Evolutionary conservation across 2,329 filamentous ascomycete genomes (phyloP).

Genomic region (Bipolaris victoriae): DNA sequence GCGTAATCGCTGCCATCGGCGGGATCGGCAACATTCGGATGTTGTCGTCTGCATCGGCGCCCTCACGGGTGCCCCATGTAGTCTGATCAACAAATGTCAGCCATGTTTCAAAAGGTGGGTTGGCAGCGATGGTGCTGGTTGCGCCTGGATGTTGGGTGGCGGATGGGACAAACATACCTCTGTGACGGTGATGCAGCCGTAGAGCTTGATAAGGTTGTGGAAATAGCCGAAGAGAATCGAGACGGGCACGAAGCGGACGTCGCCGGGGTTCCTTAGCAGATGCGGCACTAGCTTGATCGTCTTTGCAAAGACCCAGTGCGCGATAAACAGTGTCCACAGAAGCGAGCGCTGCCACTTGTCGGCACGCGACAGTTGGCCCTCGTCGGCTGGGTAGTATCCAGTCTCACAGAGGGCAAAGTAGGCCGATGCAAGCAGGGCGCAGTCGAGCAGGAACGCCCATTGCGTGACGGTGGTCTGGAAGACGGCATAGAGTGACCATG

Average conservation of each 20-base stretch:
- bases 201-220: constrained; percentile 90
- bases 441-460: constrained; percentile 80
- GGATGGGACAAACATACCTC: constrained; percentile 39
- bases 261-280: constrained; percentile 81
- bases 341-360: constrained; percentile 33
- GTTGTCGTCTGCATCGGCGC: constrained; percentile 76
- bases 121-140: constrained; percentile 27
- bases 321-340: constrained; percentile 43
- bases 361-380: constrained; percentile 21
- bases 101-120: constrained; percentile 6
- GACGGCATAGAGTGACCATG: constrained; percentile 91
- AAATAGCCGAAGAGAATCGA: constrained; percentile 92
- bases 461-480: constrained; percentile 93
- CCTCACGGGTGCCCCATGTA: constrained; percentile 92
- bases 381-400: constrained; percentile 36
- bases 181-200: constrained; percentile 75
- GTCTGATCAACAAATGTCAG: constrained; percentile 64
- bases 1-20: constrained; percentile 42
- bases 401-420: constrained; percentile 40
- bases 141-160: neutral
- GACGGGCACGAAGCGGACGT: constrained; percentile 79
- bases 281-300: constrained; percentile 88
- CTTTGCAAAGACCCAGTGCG: constrained; percentile 75
- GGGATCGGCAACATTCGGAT: constrained; percentile 49
- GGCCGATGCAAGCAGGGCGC: constrained; percentile 48